Conservation (phyloP, 2,329 filamentous ascomycete species). For the Arthrobotrys musiformis region DNA sequence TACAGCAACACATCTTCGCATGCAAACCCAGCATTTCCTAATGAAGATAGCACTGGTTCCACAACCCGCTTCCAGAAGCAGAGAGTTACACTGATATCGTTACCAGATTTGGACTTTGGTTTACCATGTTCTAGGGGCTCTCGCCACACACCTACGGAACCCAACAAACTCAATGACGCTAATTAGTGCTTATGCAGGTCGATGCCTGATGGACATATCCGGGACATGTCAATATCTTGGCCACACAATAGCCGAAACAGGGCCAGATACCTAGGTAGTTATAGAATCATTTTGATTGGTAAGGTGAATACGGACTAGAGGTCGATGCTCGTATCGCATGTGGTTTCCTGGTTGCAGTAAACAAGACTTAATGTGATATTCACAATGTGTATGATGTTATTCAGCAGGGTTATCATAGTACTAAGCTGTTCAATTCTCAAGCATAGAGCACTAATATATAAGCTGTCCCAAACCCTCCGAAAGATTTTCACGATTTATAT, state of each 20-base stretch:
- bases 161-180: neutral
- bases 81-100: neutral
- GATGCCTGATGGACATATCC: neutral
- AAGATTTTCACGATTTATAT: neutral
- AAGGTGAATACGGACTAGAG: neutral
- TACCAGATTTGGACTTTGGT: neutral
- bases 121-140: neutral
- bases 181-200: conserved; percentile 11
- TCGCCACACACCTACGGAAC: neutral
- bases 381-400: neutral
- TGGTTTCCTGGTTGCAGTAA: neutral
- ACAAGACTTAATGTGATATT: neutral
- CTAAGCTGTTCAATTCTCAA: neutral
- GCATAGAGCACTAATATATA: neutral
- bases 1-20: neutral
- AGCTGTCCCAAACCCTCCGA: neutral
- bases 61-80: neutral
- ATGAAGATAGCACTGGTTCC: neutral
- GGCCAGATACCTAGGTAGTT: neutral
- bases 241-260: conserved; percentile 5
- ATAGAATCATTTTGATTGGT: neutral
- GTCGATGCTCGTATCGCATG: neutral
- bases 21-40: neutral
- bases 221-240: neutral
- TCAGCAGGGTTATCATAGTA: too few relatives aligned